These are phyloP conservation scores for Hypoxylon sp. DNA, from an alignment of 2,329 filamentous ascomycete species.

Conservation along the genomic window DNA sequence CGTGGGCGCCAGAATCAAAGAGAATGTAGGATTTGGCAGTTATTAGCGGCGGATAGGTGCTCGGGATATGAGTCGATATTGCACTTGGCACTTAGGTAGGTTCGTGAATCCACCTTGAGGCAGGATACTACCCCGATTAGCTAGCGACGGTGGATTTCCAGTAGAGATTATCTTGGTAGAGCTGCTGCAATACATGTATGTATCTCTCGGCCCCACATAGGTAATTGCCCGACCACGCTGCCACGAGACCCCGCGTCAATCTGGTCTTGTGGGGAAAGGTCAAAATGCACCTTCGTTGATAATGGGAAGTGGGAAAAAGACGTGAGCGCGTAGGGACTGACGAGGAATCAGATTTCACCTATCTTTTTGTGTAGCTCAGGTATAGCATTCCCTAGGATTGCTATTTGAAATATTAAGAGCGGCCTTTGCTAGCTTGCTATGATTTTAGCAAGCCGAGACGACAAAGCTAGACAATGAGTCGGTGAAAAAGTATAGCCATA, in stretches of 20 bases:
- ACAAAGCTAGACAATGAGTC: background rate
- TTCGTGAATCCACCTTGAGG: background rate
- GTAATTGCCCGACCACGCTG: constrained; percentile 39
- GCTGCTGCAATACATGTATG: constrained; percentile 33
- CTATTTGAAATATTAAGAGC: constrained; percentile 30
- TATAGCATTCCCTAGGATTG: constrained; percentile 11
- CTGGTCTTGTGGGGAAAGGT: constrained; percentile 30
- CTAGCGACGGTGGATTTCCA: constrained; percentile 27
- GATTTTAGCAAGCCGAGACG: constrained; percentile 1
- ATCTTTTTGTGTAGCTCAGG: background rate
- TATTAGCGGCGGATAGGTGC: background rate
- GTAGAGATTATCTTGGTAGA: constrained; percentile 18
- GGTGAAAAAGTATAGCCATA: constrained; percentile 16
- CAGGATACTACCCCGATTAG: constrained; percentile 24
- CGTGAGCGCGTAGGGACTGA: constrained; percentile 2
- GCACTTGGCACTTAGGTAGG: constrained; percentile 1
- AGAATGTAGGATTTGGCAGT: constrained; percentile 12
- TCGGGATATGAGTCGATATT: constrained; percentile 14
- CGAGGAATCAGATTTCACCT: background rate
- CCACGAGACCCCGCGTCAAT: constrained; percentile 37
- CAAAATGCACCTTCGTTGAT: constrained; percentile 27
- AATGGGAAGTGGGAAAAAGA: constrained; percentile 18
- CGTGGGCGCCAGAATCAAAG: constrained; percentile 18
- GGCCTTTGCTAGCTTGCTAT: constrained; percentile 6
- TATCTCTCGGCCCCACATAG: constrained; percentile 40